Percentiles rank a stretch among this genome's conserved stretches.
These are phyloP conservation scores for Phytophthora capsici DNA, from an alignment of 352 stramenopile species.

Conservation along the genomic window DNA sequence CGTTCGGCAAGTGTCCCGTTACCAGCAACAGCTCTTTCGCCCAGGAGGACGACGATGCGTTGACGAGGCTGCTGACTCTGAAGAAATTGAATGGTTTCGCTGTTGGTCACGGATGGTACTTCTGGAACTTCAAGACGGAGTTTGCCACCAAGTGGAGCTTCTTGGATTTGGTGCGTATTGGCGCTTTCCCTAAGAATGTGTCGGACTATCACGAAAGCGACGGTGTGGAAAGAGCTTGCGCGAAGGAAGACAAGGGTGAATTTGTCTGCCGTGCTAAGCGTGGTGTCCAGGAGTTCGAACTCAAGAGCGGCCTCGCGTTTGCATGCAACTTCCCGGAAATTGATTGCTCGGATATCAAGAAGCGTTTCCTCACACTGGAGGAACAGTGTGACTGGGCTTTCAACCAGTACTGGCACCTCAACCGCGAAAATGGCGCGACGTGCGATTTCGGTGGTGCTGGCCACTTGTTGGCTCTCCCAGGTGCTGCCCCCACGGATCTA, in stretches of 20 bases:
- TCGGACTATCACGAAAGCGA: constrained; percentile 66
- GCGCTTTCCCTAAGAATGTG: constrained; percentile 80
- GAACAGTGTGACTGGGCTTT: constrained; percentile 82
- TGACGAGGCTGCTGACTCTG: constrained; percentile 84
- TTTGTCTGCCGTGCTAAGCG: constrained; percentile 81
- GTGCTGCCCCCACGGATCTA: constrained; percentile 19
- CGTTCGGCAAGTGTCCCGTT: constrained; percentile 90
- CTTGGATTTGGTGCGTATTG: constrained; percentile 68
- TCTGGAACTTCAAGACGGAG: constrained; percentile 97
- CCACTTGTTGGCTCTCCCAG: constrained; percentile 53
- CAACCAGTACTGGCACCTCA: constrained; percentile 80
- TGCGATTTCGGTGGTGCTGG: constrained; percentile 82
- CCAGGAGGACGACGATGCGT: constrained; percentile 79
- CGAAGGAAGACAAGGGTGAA: constrained; percentile 76
- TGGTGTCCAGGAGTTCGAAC: constrained; percentile 70
- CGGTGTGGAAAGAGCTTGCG: constrained; percentile 64
- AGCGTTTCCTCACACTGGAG: constrained; percentile 56
- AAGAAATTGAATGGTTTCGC: constrained; percentile 94
- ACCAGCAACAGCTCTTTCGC: constrained; percentile 84
- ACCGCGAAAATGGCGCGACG: constrained; percentile 73
- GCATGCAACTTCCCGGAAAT: constrained; percentile 66
- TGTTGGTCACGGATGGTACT: constrained; percentile 94
- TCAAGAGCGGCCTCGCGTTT: constrained; percentile 69
- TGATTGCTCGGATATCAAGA: constrained; percentile 66
- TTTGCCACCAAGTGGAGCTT: constrained; percentile 92